Conservation (phyloP, 805 yeast genomes). For the Saccharomyces jurei region DNA sequence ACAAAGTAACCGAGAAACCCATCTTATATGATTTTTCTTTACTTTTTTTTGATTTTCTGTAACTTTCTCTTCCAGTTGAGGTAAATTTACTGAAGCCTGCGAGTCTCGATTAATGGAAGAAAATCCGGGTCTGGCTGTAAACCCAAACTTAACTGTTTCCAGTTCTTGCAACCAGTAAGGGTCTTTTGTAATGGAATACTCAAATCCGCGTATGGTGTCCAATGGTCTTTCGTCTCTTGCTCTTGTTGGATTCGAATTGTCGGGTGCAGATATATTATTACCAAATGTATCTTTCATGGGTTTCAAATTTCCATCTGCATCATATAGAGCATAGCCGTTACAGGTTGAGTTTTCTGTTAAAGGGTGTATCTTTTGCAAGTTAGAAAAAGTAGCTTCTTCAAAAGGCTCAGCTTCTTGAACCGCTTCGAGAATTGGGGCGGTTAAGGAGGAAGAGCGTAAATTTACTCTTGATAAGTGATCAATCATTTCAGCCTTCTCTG, state of each 20-base stretch:
- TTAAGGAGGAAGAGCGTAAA: conserved; percentile 59
- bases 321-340: neutral
- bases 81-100: conserved; percentile 2
- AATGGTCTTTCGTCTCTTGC: conserved; percentile 91
- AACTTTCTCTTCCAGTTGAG: neutral
- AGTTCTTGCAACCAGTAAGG: conserved; percentile 66
- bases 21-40: neutral
- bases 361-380: neutral
- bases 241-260: conserved; percentile 88
- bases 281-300: conserved; percentile 68
- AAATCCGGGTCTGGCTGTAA: conserved; percentile 76
- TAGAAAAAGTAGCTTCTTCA: conserved; percentile 44
- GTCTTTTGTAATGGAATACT: conserved; percentile 82
- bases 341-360: neutral
- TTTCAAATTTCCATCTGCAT: neutral
- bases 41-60: neutral
- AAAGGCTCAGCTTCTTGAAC: conserved; percentile 95
- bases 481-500: neutral
- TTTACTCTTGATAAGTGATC: conserved; percentile 35
- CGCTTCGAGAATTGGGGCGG: conserved; percentile 88
- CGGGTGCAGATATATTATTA: conserved; percentile 65
- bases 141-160: conserved; percentile 72
- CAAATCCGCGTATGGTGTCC: conserved; percentile 91
- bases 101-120: conserved; percentile 29
- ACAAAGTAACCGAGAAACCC: neutral